phyloP scores from a whole-genome alignment of 2,329 filamentous ascomycete genomes.

The Colletotrichum gloeosporioides region DNA sequence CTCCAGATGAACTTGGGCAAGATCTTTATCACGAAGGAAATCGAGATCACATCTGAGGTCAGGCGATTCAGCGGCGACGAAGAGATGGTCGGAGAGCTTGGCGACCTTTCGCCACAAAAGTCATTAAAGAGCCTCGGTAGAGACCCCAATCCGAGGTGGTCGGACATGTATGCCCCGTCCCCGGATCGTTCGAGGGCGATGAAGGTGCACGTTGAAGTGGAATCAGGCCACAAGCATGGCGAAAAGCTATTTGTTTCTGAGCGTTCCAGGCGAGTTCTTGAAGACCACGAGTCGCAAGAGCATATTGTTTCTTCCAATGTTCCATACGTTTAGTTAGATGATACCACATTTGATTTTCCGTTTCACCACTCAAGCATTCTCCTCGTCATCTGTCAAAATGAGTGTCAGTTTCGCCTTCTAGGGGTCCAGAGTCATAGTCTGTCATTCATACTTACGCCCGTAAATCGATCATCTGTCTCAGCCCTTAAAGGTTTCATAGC shows the following conservation, averaged over 20 bases:
- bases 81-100: background rate
- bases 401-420: background rate
- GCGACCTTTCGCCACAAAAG: background rate
- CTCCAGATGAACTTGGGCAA: conserved; percentile 30
- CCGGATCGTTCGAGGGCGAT: background rate
- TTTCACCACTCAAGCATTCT: background rate
- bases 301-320: background rate
- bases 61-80: conserved; percentile 8
- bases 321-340: background rate
- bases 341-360: background rate
- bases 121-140: background rate
- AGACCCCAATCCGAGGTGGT: background rate
- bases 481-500: background rate
- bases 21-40: conserved; percentile 41
- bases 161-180: background rate
- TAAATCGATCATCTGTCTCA: background rate
- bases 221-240: background rate
- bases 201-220: background rate
- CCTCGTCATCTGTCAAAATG: background rate
- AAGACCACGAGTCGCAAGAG: background rate
- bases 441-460: background rate
- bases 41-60: conserved; percentile 28
- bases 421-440: background rate
- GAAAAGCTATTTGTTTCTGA: background rate
- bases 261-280: background rate